A percentile compares a stretch with the other conserved stretches of the same genome.
These are phyloP conservation scores for Grigorovia yakushimaensis DNA, from an alignment of 805 yeast species.

Conservation along the genomic window DNA sequence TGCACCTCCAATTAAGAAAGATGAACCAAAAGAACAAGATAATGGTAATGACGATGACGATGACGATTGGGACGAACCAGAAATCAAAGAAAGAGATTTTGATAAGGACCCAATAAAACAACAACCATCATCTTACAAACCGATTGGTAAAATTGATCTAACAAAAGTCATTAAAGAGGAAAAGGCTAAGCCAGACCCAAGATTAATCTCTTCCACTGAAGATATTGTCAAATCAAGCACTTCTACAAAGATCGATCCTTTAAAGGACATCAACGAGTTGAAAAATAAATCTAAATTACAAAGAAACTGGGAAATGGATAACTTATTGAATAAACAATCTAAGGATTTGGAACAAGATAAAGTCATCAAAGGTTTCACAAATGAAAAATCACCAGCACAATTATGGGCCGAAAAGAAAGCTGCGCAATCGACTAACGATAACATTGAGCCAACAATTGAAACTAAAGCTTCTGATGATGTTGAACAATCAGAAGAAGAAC, in stretches of 20 bases:
- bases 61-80: conserved; percentile 40
- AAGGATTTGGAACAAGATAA: conserved; percentile 24
- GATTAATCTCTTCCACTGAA: conserved; percentile 24
- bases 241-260: conserved; percentile 17
- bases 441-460: conserved; percentile 6
- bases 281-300: conserved; percentile 28
- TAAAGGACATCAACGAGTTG: conserved; percentile 28
- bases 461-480: conserved; percentile 14
- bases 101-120: conserved; percentile 36
- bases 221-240: conserved; percentile 1
- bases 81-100: conserved; percentile 39
- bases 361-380: conserved; percentile 49
- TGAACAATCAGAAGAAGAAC: conserved; percentile 16
- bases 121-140: conserved; percentile 43
- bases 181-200: conserved; percentile 35
- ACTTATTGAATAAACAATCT: conserved; percentile 15
- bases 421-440: conserved; percentile 7
- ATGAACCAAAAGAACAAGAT: conserved; percentile 1
- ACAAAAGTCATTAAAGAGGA: conserved; percentile 36
- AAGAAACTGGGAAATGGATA: conserved; percentile 30
- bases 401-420: conserved; percentile 90
- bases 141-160: conserved; percentile 51
- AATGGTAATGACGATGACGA: conserved; percentile 19
- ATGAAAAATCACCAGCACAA: conserved; percentile 90
- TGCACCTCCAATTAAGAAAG: conserved; percentile 13